These are phyloP conservation scores for Euphrasia confusa DNA, from an alignment of 257 asterid genomes.

Conservation along the genomic window DNA sequence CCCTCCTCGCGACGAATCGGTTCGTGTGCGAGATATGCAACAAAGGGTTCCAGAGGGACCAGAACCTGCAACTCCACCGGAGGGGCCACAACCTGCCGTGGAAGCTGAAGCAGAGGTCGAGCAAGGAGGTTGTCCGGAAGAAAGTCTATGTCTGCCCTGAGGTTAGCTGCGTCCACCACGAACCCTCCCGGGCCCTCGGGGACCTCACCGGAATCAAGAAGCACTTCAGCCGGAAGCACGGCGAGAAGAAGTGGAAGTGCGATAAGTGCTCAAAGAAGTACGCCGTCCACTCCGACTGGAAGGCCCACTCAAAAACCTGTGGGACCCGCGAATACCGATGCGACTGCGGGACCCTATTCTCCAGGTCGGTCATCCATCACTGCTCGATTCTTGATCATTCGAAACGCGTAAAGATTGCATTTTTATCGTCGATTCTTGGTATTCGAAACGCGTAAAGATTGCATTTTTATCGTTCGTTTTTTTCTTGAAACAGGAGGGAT, in stretches of 20 bases:
- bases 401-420: too few species aligned
- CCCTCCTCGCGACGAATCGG: slow-evolving; percentile 80
- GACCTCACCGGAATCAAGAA: slow-evolving; percentile 94
- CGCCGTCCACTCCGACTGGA: slow-evolving; percentile 95
- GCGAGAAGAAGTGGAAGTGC: slow-evolving; percentile 93
- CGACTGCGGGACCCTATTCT: slow-evolving; percentile 94
- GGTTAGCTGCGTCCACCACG: slow-evolving; percentile 70
- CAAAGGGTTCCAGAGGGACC: slow-evolving; percentile 94
- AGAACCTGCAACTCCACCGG: slow-evolving; percentile 83
- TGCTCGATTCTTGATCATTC: too few species aligned
- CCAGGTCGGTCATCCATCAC: slow-evolving; percentile 42
- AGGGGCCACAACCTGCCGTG: slow-evolving; percentile 96
- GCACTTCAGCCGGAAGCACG: slow-evolving; percentile 86
- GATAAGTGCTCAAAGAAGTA: slow-evolving; percentile 79
- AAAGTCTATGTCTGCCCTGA: slow-evolving; percentile 94
- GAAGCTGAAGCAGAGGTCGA: slow-evolving; percentile 84
- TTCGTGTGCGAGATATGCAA: slow-evolving; percentile 82
- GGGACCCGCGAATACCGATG: slow-evolving; percentile 95
- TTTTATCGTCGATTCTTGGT: too few species aligned
- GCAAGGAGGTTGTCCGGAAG: slow-evolving; percentile 47
- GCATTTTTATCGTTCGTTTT: not conserved
- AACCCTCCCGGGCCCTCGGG: slow-evolving; percentile 87
- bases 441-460: too few species aligned
- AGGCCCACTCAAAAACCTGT: slow-evolving; percentile 88
- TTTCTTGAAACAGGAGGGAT: slow-evolving; percentile 58